Percentiles rank a stretch among this genome's conserved stretches.
These are phyloP conservation scores for Sordariomycetes sp. DNA, from an alignment of 2,329 filamentous ascomycete species.

Conservation along the genomic window DNA sequence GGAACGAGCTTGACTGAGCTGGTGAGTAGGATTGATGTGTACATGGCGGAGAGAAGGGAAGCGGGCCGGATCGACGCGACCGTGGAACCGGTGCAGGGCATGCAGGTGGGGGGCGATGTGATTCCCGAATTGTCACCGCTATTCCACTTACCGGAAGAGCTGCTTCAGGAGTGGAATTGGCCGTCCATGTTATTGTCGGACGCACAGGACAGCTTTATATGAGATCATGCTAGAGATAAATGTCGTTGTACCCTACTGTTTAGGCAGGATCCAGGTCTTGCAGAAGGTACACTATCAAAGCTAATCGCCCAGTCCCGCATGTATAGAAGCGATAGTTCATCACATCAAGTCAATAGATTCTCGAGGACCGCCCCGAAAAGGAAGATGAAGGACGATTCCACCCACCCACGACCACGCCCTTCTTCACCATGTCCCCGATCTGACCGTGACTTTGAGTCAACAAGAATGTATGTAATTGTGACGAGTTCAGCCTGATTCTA, in stretches of 20 bases:
- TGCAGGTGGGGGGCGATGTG: not conserved
- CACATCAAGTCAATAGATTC: too few species aligned
- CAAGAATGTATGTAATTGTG: too few species aligned
- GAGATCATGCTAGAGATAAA: not conserved
- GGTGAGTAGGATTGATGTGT: slow-evolving; percentile 13
- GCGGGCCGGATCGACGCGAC: too few species aligned
- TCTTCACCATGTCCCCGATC: too few species aligned
- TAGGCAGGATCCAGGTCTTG: too few species aligned
- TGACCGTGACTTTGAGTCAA: too few species aligned
- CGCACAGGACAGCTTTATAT: not conserved
- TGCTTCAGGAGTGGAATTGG: slow-evolving; percentile 1
- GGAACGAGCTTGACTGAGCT: slow-evolving; percentile 11
- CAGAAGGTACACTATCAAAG: too few species aligned
- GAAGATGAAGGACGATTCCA: not conserved
- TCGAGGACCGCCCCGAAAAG: not conserved
- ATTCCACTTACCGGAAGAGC: slow-evolving; percentile 1
- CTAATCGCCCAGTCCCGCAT: too few species aligned
- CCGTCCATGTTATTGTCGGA: not conserved
- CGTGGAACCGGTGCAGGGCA: not conserved
- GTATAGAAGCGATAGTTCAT: too few species aligned
- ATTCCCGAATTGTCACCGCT: not conserved
- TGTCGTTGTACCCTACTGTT: not conserved
- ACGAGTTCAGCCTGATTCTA: too few species aligned
- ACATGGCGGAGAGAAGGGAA: slow-evolving; percentile 7
- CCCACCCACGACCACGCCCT: not conserved